Conservation (phyloP, 2,329 filamentous ascomycete species). For the Scorias spongiosa region DNA sequence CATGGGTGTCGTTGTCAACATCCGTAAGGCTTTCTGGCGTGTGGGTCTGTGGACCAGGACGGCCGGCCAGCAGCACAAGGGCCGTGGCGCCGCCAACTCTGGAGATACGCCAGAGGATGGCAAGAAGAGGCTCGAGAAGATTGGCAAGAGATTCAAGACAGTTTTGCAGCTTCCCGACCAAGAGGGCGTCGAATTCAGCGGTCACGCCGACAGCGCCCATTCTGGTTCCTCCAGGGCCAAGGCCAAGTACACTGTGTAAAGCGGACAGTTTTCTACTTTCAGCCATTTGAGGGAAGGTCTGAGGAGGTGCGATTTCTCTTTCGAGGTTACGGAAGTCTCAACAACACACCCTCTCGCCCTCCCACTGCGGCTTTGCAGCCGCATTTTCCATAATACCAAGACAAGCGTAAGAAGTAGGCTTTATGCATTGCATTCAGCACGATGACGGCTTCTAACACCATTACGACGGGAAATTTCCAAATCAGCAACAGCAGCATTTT, state of each 20-base stretch:
- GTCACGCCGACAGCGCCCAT: slow-evolving; percentile 87
- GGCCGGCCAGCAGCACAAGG: slow-evolving; percentile 65
- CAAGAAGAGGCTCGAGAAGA: slow-evolving; percentile 66
- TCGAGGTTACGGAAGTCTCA: not conserved
- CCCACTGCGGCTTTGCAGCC: not conserved
- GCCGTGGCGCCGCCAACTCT: slow-evolving; percentile 38
- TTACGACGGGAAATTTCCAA: slow-evolving; percentile 1
- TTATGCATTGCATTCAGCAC: too few species aligned
- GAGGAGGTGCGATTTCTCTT: not conserved
- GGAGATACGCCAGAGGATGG: slow-evolving; percentile 49
- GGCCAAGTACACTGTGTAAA: slow-evolving; percentile 75
- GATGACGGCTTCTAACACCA: too few species aligned
- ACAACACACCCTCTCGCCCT: not conserved
- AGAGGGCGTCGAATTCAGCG: slow-evolving; percentile 85
- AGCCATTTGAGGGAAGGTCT: not conserved
- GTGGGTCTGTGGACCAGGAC: slow-evolving; percentile 95
- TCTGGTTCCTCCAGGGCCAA: slow-evolving; percentile 89
- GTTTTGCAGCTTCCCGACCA: slow-evolving; percentile 62
- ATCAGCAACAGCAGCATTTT: slow-evolving; percentile 8
- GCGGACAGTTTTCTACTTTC: not conserved
- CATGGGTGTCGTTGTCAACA: slow-evolving; percentile 98
- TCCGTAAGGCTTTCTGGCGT: slow-evolving; percentile 95
- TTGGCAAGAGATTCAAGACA: slow-evolving; percentile 86
- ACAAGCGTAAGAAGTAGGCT: slow-evolving; percentile 6
- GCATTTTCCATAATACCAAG: slow-evolving; percentile 8